Conservation (phyloP, 129 eudicot genomes). For the Oenanthe sinensis region DNA sequence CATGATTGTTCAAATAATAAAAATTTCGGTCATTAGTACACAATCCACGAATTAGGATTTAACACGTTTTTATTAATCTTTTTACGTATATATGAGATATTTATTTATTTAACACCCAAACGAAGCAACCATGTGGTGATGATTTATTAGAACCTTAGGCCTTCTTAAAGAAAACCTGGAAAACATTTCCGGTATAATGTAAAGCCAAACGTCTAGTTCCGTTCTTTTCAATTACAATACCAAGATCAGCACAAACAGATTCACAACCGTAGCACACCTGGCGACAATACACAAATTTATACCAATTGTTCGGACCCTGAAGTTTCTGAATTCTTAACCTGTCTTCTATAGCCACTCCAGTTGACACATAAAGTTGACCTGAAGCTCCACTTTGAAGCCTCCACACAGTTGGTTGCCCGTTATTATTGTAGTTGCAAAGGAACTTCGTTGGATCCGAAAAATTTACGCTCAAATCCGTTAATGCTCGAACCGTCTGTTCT, state of each 20-base stretch:
- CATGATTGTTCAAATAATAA: too few species aligned
- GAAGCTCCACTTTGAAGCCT: not conserved
- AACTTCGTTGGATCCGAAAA: not conserved
- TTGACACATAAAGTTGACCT: not conserved
- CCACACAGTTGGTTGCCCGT: slow-evolving; percentile 7
- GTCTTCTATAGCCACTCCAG: slow-evolving; percentile 34
- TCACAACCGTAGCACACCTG: slow-evolving; percentile 33
- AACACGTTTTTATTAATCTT: too few species aligned
- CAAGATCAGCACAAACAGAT: slow-evolving; percentile 31
- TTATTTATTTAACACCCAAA: too few species aligned
- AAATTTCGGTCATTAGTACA: not conserved
- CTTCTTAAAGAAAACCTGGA: slow-evolving; percentile 14
- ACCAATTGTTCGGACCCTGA: slow-evolving; percentile 4
- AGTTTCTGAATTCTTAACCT: slow-evolving; percentile 37
- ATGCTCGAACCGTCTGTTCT: not conserved
- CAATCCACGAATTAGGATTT: too few species aligned
- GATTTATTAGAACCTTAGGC: not conserved
- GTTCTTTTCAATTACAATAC: slow-evolving; percentile 13
- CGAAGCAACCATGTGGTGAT: not conserved
- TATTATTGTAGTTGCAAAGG: not conserved
- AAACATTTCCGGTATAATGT: too few species aligned
- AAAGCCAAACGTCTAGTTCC: not conserved
- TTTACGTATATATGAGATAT: too few species aligned
- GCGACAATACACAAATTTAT: slow-evolving; percentile 35
- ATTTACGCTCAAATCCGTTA: not conserved